Percentiles rank a stretch among this genome's conserved stretches.
Evolutionary conservation across 2,329 filamentous ascomycete genomes (phyloP).

Genomic region (Xylariales sp.): DNA sequence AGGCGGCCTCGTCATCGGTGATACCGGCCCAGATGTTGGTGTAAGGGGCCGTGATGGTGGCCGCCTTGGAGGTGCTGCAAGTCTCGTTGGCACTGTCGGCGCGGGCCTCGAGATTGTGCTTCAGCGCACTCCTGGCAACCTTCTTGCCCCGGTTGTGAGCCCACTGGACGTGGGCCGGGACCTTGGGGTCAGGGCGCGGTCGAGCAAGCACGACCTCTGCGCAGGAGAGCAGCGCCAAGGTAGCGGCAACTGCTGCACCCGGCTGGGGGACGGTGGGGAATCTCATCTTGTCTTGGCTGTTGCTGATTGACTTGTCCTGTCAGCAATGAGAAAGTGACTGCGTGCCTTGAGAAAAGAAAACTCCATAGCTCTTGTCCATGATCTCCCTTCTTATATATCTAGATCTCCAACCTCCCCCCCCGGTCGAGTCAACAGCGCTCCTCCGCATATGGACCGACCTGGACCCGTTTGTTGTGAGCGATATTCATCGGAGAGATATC

Average conservation of each 20-base stretch:
- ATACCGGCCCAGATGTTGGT: conserved; percentile 18
- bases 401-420: neutral
- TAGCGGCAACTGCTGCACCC: neutral
- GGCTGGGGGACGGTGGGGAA: neutral
- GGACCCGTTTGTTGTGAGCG: too few species aligned
- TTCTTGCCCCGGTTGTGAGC: conserved; percentile 6
- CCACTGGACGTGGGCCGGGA: conserved; percentile 4
- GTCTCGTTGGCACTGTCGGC: neutral
- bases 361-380: neutral
- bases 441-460: too few species aligned
- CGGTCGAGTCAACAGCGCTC: too few species aligned
- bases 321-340: neutral
- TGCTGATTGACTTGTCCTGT: neutral
- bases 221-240: conserved; percentile 1
- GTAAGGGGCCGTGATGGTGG: conserved; percentile 1
- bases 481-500: too few species aligned
- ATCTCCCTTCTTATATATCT: neutral
- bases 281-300: conserved; percentile 2
- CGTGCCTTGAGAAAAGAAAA: neutral
- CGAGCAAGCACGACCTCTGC: neutral
- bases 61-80: conserved; percentile 1
- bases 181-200: conserved; percentile 5
- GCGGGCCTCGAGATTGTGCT: neutral
- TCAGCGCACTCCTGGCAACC: conserved; percentile 1
- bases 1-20: conserved; percentile 30